Percentiles rank a stretch among this genome's conserved stretches.
phyloP scores from a whole-genome alignment of 768 basidiomycete genomes.

The Tulasnella sp. region DNA sequence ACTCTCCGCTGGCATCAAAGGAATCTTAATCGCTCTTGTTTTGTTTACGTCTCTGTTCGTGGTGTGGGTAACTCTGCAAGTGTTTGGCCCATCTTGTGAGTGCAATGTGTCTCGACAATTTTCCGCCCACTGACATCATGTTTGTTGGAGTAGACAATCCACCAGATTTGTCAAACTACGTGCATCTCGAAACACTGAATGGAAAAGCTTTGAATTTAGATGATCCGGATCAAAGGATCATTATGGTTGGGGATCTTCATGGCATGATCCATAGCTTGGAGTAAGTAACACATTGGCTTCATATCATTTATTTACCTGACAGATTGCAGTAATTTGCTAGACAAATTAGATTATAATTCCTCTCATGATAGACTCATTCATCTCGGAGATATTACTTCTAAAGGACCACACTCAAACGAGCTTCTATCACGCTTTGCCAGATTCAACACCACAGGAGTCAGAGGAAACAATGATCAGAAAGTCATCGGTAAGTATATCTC shows the following conservation, averaged over 20 bases:
- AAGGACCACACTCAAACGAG: slow-evolving; percentile 49
- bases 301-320: slow-evolving; percentile 2
- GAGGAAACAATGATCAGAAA: slow-evolving; percentile 90
- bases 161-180: slow-evolving; percentile 26
- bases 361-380: slow-evolving; percentile 59
- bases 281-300: slow-evolving; percentile 27
- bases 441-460: slow-evolving; percentile 59
- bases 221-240: slow-evolving; percentile 34
- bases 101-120: no score
- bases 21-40: no score
- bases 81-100: no score
- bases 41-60: no score
- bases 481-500: slow-evolving; percentile 33
- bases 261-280: slow-evolving; percentile 58
- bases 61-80: no score
- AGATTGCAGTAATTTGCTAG: slow-evolving; percentile 44
- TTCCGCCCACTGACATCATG: no score
- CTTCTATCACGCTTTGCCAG: slow-evolving; percentile 52
- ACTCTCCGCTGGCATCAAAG: no score
- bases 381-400: slow-evolving; percentile 71
- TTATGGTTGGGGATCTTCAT: slow-evolving; percentile 83
- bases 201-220: slow-evolving; percentile 19
- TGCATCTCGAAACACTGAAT: slow-evolving; percentile 23
- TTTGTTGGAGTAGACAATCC: no score
- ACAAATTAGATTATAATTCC: slow-evolving; percentile 46